Evolutionary conservation across 1,284 basidiomycete species (phyloP).

Genomic region (Heterobasidion occidentale): DNA sequence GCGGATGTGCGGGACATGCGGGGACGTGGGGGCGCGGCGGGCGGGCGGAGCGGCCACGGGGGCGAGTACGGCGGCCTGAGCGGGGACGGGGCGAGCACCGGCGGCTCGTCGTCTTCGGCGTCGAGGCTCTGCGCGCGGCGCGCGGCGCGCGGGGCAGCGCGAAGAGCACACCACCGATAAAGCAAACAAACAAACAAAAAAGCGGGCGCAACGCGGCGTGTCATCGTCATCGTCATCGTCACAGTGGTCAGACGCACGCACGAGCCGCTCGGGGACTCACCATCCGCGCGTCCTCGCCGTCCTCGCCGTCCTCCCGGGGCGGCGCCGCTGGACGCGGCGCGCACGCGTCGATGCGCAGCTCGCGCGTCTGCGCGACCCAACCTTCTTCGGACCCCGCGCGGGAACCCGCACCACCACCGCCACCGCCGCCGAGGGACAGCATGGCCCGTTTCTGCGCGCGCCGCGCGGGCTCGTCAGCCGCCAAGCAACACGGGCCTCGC

Average conservation of each 20-base stretch:
- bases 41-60: not conserved
- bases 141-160: too few relatives aligned
- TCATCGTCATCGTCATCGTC: not conserved
- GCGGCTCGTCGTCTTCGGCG: not conserved
- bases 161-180: too few relatives aligned
- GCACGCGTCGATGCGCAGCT: not conserved
- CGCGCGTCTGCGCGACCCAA: slow-evolving; percentile 5
- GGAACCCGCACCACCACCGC: not conserved
- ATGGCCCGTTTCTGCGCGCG: too few relatives aligned
- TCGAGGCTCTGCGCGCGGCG: slow-evolving; percentile 1
- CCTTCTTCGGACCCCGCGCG: not conserved
- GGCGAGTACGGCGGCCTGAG: not conserved
- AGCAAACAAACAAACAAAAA: too few relatives aligned
- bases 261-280: not conserved
- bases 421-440: too few relatives aligned
- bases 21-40: not conserved
- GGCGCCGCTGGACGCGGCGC: too few relatives aligned
- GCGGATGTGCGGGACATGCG: not conserved
- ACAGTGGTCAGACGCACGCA: not conserved
- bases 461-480: too few relatives aligned
- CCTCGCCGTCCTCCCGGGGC: too few relatives aligned
- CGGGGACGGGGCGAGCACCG: not conserved
- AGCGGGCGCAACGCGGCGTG: too few relatives aligned
- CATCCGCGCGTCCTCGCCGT: slow-evolving; percentile 1
- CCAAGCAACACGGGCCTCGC: too few relatives aligned